These are phyloP conservation scores for Angomonas ambiguus DNA, from an alignment of 208 protist genomes.

Conservation along the genomic window DNA sequence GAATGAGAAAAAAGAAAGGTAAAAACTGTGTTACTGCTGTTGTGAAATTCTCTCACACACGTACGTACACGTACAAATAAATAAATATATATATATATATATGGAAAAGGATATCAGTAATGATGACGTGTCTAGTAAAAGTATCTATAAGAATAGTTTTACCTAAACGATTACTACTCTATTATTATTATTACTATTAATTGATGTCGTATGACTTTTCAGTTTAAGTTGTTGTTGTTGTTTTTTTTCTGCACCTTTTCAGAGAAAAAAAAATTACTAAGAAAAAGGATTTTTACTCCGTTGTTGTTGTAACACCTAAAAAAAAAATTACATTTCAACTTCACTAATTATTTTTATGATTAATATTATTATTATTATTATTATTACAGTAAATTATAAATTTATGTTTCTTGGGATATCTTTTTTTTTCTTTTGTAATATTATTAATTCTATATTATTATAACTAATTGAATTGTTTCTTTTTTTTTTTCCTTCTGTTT, in stretches of 20 bases:
- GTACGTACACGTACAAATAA: too few relatives aligned
- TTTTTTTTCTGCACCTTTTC: conserved; percentile 1
- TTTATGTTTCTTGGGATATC: not conserved
- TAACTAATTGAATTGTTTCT: not conserved
- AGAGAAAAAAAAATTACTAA: conserved; percentile 2
- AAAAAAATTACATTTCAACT: not conserved
- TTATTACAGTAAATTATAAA: not conserved
- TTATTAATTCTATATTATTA: not conserved
- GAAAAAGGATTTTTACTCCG: not conserved
- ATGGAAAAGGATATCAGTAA: too few relatives aligned
- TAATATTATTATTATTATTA: not conserved
- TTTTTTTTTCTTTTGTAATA: not conserved
- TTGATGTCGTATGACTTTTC: not conserved
- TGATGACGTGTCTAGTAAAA: too few relatives aligned
- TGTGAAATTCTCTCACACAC: not conserved
- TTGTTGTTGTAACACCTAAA: not conserved
- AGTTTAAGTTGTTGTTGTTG: conserved; percentile 7
- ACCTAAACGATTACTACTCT: too few relatives aligned
- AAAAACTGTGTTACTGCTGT: conserved; percentile 5
- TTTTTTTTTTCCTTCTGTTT: not conserved
- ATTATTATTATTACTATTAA: not conserved
- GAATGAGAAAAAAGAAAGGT: not conserved
- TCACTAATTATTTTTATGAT: not conserved
- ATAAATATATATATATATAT: not conserved
- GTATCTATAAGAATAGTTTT: too few relatives aligned